These are phyloP conservation scores for Pseudogymnoascus sp. DNA, from an alignment of 2,329 filamentous ascomycete species.

Conservation along the genomic window DNA sequence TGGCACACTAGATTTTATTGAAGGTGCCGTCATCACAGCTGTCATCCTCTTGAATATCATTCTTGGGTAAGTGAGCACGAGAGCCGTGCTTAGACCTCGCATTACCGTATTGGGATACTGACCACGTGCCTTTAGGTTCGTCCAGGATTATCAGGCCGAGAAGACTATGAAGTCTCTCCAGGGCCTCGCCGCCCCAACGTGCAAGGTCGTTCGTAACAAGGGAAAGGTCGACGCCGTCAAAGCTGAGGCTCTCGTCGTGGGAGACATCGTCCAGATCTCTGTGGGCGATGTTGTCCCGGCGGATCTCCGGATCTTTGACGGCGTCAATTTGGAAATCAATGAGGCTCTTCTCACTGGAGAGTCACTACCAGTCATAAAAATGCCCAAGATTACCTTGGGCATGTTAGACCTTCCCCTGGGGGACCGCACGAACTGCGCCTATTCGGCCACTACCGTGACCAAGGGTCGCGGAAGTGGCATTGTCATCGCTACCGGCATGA, in stretches of 20 bases:
- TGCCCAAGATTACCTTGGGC: constrained; percentile 44
- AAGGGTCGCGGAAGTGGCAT: constrained; percentile 63
- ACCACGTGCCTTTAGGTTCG: constrained; percentile 35
- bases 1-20: constrained; percentile 57
- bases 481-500: constrained; percentile 64
- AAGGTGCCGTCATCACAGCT: constrained; percentile 55
- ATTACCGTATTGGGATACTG: constrained; percentile 18
- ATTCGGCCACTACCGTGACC: constrained; percentile 65
- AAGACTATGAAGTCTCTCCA: constrained; percentile 53
- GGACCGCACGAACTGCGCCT: constrained; percentile 64
- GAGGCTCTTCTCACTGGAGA: constrained; percentile 70
- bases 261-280: constrained; percentile 55
- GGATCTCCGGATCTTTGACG: constrained; percentile 57
- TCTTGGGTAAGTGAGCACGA: constrained; percentile 44
- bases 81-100: background rate
- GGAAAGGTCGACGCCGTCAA: constrained; percentile 45
- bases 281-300: constrained; percentile 65
- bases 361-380: constrained; percentile 61
- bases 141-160: constrained; percentile 56
- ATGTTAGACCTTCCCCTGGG: constrained; percentile 50
- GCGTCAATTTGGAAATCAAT: constrained; percentile 69
- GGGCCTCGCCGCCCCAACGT: constrained; percentile 38
- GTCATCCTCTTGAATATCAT: constrained; percentile 62
- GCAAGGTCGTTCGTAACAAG: constrained; percentile 49
- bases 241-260: constrained; percentile 53